Conservation (phyloP, 129 eudicot species). For the Escallonia rubra region DNA sequence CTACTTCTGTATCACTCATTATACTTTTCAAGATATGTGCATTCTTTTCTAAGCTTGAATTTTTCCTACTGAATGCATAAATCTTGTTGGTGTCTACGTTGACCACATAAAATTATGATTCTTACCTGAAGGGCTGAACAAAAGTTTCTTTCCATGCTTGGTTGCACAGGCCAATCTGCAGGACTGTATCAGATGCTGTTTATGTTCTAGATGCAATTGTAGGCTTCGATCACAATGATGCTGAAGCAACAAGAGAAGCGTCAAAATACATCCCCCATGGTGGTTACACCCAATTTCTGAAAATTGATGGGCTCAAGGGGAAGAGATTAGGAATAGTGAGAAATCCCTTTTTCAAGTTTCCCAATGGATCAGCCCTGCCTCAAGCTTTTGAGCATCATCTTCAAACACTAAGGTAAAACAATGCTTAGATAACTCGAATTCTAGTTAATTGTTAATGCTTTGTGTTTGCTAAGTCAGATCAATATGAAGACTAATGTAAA, state of each 20-base stretch:
- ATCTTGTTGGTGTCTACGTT: too few species aligned
- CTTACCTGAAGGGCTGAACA: too few species aligned
- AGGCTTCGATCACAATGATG: conserved; percentile 50
- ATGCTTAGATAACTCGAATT: too few species aligned
- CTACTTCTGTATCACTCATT: too few species aligned
- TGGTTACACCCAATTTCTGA: conserved; percentile 61
- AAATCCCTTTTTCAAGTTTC: conserved; percentile 39
- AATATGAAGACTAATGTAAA: too few species aligned
- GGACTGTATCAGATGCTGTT: conserved; percentile 64
- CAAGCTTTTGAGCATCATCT: conserved; percentile 43
- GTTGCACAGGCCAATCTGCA: conserved; percentile 56
- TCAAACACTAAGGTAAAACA: conserved; percentile 40
- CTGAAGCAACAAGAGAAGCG: conserved; percentile 44
- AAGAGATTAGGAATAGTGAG: conserved; percentile 67
- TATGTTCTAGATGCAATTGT: conserved; percentile 57
- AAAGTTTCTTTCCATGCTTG: too few species aligned
- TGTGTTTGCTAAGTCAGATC: too few species aligned
- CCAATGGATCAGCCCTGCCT: conserved; percentile 21
- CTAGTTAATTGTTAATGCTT: too few species aligned
- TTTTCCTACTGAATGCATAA: too few species aligned
- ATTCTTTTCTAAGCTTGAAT: too few species aligned
- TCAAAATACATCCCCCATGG: conserved; percentile 53
- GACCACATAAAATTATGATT: too few species aligned
- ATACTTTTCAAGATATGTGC: too few species aligned
- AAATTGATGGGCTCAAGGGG: conserved; percentile 52